Evolutionary conservation across 176 grass and related monocot genomes (phyloP).

Genomic region (Zea luxurians): DNA sequence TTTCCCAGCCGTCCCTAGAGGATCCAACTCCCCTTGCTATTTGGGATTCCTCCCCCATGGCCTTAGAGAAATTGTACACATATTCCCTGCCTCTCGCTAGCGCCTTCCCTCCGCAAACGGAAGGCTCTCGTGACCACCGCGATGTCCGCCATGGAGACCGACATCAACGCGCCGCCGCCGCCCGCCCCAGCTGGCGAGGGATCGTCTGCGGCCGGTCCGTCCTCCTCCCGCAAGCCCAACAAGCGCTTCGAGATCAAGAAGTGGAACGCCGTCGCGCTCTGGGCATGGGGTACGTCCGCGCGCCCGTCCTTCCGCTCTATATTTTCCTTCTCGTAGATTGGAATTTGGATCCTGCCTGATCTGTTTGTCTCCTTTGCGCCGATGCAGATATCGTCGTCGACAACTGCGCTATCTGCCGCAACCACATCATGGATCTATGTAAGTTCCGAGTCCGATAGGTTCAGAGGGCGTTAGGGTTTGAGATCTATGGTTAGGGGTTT

Average conservation of each 20-base stretch:
- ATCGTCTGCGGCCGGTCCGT: constrained; percentile 43
- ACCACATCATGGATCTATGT: constrained; percentile 99
- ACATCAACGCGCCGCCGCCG: constrained; percentile 57
- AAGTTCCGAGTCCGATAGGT: constrained; percentile 23
- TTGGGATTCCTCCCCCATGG: neutral
- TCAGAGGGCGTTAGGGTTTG: neutral
- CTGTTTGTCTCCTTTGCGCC: neutral
- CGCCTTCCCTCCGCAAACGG: neutral
- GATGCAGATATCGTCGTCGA: constrained; percentile 95
- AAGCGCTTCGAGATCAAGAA: constrained; percentile 99
- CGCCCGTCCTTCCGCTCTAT: neutral
- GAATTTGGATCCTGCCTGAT: constrained; percentile 10
- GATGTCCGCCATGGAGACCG: constrained; percentile 91
- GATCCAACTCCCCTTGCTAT: too few species aligned
- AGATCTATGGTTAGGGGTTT: constrained; percentile 28
- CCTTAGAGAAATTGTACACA: neutral
- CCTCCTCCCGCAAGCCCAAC: constrained; percentile 64
- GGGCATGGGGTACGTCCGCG: constrained; percentile 78
- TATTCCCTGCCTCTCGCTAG: neutral
- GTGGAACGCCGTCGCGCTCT: constrained; percentile 99
- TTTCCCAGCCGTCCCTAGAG: too few species aligned
- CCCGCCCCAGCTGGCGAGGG: constrained; percentile 58
- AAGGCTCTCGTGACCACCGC: constrained; percentile 19
- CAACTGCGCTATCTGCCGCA: constrained; percentile 99
- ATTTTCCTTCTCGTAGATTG: neutral